Base-by-base conservation (phyloP, 768 basidiomycete species). In the Collybia sordida region DNA sequence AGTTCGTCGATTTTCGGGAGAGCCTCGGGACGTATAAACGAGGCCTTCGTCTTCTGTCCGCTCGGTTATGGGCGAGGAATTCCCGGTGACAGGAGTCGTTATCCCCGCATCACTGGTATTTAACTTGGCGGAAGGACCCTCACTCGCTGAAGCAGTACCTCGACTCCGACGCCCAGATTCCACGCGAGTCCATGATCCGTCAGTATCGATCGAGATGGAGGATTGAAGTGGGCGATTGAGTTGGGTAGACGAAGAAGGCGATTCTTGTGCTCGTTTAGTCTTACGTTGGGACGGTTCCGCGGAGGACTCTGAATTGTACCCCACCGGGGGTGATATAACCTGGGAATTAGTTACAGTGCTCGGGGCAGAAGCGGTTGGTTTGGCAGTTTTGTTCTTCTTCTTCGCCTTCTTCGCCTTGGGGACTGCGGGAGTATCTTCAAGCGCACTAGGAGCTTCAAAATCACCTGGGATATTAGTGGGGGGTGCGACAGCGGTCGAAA, bases 171-270 rank as follows among this genome's bases (percentile, higher is more conserved):
- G 72, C n/a, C 70, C 71, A 23, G 77, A 68, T 54, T 80, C 78
- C n/a, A 89, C 82, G 48, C 82, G 83, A 18, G 86, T 88, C 88
- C 88, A 89, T 4, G 83, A 82, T 27, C 77, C 72, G 54, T 86
- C 83, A 1, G 78, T 80, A 51, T 80, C 80, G 44, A 66, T 60
- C 14, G 69, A 73, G 37, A 65, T 64, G 49, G 73, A 67, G 49
- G 72, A 67, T 49, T 66, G 61, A 23, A 67, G 49, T 22, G 62
- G 51, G 34, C 59, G 51, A 14, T 50, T 46, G 18, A 60, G 47
- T 19, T 59, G 62, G 28, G 64, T 47, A 5, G 61, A 41, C 1
- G 58, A 44, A 2, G 59, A 45, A 4, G 55, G 36, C 4, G 49
- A 34, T 19, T 57, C 47, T 17, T 47, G 49, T 46, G 45, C 15